Evolutionary conservation across 257 asterid species (phyloP), one percentile per base, ranked within the genome.

Genomic region (Henckelia pumila): DNA sequence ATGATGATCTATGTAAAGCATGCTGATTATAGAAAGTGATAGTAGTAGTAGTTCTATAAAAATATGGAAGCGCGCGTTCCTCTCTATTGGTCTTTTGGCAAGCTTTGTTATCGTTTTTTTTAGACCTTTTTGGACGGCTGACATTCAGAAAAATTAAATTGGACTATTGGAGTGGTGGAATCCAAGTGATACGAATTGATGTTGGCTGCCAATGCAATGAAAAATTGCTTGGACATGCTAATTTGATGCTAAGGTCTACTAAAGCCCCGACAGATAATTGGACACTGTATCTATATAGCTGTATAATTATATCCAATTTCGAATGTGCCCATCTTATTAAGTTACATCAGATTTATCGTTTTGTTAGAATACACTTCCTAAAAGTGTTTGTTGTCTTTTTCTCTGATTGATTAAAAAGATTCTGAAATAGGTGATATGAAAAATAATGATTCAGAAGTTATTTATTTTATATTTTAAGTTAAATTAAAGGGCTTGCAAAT

Each of bases 401-500:
- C 17, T 8, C 68, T 20, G 61, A 14, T 13, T 19, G 5, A 56
- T 53, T 40, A 25, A 28, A 47, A 26, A n/a, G 29, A 19, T 28
- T 61, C 52, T 30, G 33, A 3, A 10, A 4, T 9, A 23, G 40
- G 24, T 14, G 28, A 21, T 58, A 33, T 7, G n/a, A 35, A 33
- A 26, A 44, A 23, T 20, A 20, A 24, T 40, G 70, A 33, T 25
- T 53, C 69, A 16, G 44, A 55, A 56, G 35, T 58, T 23, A 25
- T 9, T 25, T 71, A 26, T 66, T 55, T 28, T 19, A 32, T 63
- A 44, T 30, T 65, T 10, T 61, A 63, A 30, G 8, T 30, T 30
- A 25, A 25, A 25, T 25, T 25, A 25, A 6, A 44, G 56, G 58
- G 19, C 57, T 21, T 35, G 50, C 23, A 40, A n/a, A 10, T 21